Evolutionary conservation across 2,329 filamentous ascomycete species (phyloP), one percentile per base, ranked within the genome.

Genomic region (Calonectria ilicicola): DNA sequence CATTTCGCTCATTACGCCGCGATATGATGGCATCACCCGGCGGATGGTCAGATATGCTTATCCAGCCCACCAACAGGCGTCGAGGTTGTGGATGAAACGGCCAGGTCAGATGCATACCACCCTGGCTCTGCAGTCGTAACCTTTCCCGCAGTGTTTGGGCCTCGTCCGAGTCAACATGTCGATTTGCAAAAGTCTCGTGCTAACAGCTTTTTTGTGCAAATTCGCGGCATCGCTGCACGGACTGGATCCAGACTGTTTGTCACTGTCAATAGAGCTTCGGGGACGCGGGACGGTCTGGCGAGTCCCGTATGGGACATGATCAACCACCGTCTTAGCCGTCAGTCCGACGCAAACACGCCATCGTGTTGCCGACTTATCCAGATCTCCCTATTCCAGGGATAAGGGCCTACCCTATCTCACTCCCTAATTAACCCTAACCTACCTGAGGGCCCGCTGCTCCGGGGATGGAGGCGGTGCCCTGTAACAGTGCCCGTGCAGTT

Each of bases 1-100:
- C 77, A 70, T 73, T 77, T 75, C 70, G 69, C 74, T 76, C 77
- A 72, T 72, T 74, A 69, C 72, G 73, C 74, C 73, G 70, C 73
- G 68, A 70, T 76, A 80, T 78, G 77, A 80, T 80, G 78, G 77
- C 75, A 80, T 78, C 68, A 70, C 74, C 74, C 76, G 73, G 72
- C 70, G 74, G 73, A 78, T 80, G 73, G 69, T 75, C 77, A 79
- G 76, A 80, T 80, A 80, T 80, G 78, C 78, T 80, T 80, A 80
- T 80, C 76, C 69, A 69, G 69, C 69, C 72, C 68, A 71, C 69
- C 62, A 63, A 69, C 51, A 40, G 44, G 66, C 65, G 58, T 69
- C 38, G 65, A 42, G 27, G 56, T 64, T 46, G 47, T 69, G 67
- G 67, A 65, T 71, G 68, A 68, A 72, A 73, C 72, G 68, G 68